Conservation (phyloP, 2,329 filamentous ascomycete species). For the Stagonosporopsis rhizophila region DNA sequence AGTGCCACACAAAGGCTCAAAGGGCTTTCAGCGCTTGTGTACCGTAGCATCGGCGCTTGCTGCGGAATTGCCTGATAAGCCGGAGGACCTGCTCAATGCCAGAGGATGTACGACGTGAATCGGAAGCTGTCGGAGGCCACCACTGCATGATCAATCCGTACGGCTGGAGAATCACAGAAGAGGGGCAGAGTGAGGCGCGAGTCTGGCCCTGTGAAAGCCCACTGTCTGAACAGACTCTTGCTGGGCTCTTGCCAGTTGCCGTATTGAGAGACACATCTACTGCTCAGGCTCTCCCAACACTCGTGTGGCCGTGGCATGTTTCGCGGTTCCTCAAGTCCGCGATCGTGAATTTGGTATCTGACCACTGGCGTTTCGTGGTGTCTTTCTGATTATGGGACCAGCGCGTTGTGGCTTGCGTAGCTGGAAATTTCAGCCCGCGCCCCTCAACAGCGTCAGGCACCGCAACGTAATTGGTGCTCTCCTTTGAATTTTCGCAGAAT, state of each 20-base stretch:
- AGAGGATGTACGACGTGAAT: conserved; percentile 1
- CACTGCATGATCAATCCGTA: neutral
- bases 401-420: conserved; percentile 11
- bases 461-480: conserved; percentile 6
- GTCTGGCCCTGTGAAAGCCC: neutral
- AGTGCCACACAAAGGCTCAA: conserved; percentile 3
- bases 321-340: neutral
- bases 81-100: neutral
- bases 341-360: conserved; percentile 1
- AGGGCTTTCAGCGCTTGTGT: conserved; percentile 14
- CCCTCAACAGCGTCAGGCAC: conserved; percentile 17
- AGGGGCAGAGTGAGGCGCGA: neutral
- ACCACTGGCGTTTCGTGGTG: conserved; percentile 4
- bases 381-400: conserved; percentile 1
- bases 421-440: conserved; percentile 2
- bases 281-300: neutral
- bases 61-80: conserved; percentile 5
- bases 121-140: neutral
- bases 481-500: neutral
- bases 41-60: conserved; percentile 11
- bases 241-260: neutral
- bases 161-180: neutral
- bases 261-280: neutral
- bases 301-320: neutral
- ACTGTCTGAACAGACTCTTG: neutral